Base-by-base conservation (phyloP, 345 rosid species). In the Pelargonium nanum region DNA sequence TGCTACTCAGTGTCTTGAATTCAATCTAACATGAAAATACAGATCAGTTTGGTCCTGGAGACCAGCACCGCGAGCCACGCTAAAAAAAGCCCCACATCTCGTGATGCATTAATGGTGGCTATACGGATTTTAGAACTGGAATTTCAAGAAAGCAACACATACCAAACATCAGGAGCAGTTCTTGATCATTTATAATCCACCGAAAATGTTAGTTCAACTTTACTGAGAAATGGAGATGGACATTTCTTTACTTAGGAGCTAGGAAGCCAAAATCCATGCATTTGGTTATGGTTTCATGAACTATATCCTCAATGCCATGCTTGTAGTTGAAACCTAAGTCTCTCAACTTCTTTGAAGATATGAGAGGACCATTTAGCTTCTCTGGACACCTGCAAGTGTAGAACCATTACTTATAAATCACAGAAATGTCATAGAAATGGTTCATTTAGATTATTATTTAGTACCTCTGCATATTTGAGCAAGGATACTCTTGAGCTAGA, bases 261-360 rank as follows among this genome's bases (percentile, higher is more conserved):
- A 81, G 77, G 64, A 83, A 78, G 40, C 80, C 77, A 26, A 51
- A 70, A 59, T 61, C 66, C 5, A 69, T 58, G 60, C 83, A 81
- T 44, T 75, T 65, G 26, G 60, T 56, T 28, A 83, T 65, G 26
- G 95, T 75, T 63, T 89, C 82, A 19, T 34, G 66, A 51, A 83
- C 58, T 9, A 85, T 77, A 55, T 80, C 87, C 32, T 83, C 78
- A 53, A 81, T 60, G 48, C 74, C 75, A 64, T 82, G 78, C 79
- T 81, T 76, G 66, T 67, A 84, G 56, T 51, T 62, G 68, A 92
- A 87, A 15, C 96, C 93, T 72, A 85, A 53, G 21, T 77, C 86
- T 70, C 67, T 74, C 25, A 85, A 61, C 77, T 81, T 86, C 80
- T 75, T 78, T 15, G 96, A 87, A 55, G 95, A 92, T 64, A 92